These are phyloP conservation scores for Ustilago nuda DNA, from an alignment of 1,284 basidiomycete species.

Conservation along the genomic window DNA sequence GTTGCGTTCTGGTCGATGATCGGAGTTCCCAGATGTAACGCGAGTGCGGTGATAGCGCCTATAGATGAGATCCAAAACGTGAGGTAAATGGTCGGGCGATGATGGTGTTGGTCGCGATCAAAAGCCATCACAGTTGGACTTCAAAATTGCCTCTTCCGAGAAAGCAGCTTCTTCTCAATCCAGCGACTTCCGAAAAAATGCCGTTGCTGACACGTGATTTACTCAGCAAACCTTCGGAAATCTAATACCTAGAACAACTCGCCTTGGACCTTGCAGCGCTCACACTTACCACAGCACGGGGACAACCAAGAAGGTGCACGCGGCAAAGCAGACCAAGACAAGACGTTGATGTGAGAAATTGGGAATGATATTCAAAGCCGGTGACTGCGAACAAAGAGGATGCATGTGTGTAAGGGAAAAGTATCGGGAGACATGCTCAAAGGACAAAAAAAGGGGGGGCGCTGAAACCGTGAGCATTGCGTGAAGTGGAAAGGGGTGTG, in stretches of 20 bases:
- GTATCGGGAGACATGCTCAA: constrained; percentile 10
- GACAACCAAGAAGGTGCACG: neutral
- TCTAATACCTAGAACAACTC: constrained; percentile 1
- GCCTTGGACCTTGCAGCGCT: neutral
- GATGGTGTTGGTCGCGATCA: no score
- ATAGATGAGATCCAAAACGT: neutral
- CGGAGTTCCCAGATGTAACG: no score
- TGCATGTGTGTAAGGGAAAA: constrained; percentile 8
- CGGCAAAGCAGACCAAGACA: neutral
- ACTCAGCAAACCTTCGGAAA: constrained; percentile 8
- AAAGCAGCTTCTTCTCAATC: constrained; percentile 15
- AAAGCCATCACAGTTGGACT: neutral
- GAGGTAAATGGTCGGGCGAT: no score
- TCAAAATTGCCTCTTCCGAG: constrained; percentile 9
- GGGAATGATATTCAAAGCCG: constrained; percentile 14
- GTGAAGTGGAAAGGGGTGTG: neutral
- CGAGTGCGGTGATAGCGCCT: neutral
- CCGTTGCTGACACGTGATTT: constrained; percentile 30
- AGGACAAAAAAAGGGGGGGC: constrained; percentile 9
- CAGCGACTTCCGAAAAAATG: constrained; percentile 16
- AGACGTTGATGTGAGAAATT: neutral
- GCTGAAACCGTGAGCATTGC: constrained; percentile 3
- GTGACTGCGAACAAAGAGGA: constrained; percentile 31
- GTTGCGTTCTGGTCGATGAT: neutral
- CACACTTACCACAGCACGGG: neutral